Conservation (phyloP, 805 yeast genomes). For the Ogataea thermomethanolica region DNA sequence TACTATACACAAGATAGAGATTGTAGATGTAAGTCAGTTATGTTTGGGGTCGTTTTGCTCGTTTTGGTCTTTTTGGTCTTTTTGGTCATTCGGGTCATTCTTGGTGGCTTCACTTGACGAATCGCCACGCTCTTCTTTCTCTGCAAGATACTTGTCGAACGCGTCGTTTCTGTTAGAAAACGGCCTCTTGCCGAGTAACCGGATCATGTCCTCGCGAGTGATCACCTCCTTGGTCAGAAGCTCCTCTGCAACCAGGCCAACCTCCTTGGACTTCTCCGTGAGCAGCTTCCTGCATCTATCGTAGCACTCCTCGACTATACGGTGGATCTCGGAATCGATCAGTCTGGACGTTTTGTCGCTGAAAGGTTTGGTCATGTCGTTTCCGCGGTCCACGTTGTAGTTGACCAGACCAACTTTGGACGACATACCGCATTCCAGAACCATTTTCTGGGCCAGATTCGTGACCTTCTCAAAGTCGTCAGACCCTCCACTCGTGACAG, state of each 20-base stretch:
- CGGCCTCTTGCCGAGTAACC: constrained; percentile 73
- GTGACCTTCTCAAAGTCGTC: constrained; percentile 93
- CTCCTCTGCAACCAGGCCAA: constrained; percentile 70
- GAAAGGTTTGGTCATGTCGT: constrained; percentile 57
- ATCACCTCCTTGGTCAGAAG: constrained; percentile 71
- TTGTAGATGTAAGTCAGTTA: constrained; percentile 1
- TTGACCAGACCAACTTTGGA: constrained; percentile 62
- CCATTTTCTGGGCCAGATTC: constrained; percentile 86
- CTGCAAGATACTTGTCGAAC: constrained; percentile 75
- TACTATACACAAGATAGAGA: constrained; percentile 11
- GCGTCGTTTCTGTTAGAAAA: constrained; percentile 81
- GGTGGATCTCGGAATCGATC: constrained; percentile 67
- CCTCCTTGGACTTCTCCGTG: constrained; percentile 53
- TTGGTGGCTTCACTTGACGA: too few species aligned
- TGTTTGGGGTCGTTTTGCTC: constrained; percentile 3
- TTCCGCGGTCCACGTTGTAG: constrained; percentile 48
- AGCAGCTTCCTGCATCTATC: constrained; percentile 55
- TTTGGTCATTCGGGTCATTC: too few species aligned
- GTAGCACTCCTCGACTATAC: constrained; percentile 65
- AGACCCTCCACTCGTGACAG: constrained; percentile 88
- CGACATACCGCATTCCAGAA: constrained; percentile 86
- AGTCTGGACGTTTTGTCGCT: constrained; percentile 66
- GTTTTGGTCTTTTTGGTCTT: too few species aligned
- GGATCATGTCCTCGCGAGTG: constrained; percentile 76
- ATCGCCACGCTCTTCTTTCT: constrained; percentile 2